Conservation (phyloP, 345 rosid genomes). For the Cardamine resedifolia region DNA sequence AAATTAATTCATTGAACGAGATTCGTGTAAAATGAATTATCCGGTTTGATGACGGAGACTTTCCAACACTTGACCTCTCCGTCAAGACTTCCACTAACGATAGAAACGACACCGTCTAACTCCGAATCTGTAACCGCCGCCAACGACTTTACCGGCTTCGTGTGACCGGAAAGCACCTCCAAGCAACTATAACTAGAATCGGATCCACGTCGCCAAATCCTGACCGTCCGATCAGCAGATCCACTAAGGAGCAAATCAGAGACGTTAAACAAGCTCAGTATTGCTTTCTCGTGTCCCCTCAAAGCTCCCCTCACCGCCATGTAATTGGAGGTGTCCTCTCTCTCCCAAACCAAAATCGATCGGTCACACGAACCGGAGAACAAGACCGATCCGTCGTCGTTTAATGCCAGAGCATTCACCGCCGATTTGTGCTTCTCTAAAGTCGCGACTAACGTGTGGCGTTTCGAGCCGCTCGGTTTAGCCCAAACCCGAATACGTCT, state of each 20-base stretch:
- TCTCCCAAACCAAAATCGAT: slow-evolving; percentile 91
- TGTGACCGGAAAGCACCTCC: slow-evolving; percentile 69
- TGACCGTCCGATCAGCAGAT: slow-evolving; percentile 82
- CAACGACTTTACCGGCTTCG: slow-evolving; percentile 75
- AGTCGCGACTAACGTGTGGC: slow-evolving; percentile 56
- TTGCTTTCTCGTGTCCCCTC: slow-evolving; percentile 80
- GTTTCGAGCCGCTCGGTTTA: slow-evolving; percentile 48
- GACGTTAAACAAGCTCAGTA: slow-evolving; percentile 60
- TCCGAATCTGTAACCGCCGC: slow-evolving; percentile 49
- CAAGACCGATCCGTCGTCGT: slow-evolving; percentile 67
- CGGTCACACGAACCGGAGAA: slow-evolving; percentile 96
- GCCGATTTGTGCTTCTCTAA: slow-evolving; percentile 89
- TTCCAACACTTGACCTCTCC: slow-evolving; percentile 78
- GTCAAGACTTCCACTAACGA: slow-evolving; percentile 73
- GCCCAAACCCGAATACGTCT: slow-evolving; percentile 78
- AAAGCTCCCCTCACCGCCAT: slow-evolving; percentile 80
- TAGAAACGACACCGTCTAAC: slow-evolving; percentile 47
- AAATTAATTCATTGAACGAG: not conserved
- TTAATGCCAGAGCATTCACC: slow-evolving; percentile 76
- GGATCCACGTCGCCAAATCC: slow-evolving; percentile 70
- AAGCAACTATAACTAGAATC: slow-evolving; percentile 62
- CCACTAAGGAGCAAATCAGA: slow-evolving; percentile 72
- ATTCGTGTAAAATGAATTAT: slow-evolving; percentile 28
- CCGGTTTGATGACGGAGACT: slow-evolving; percentile 45
- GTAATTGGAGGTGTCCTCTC: slow-evolving; percentile 69